Base-by-base conservation (phyloP, 768 basidiomycete species). In the Collybia mongolica region DNA sequence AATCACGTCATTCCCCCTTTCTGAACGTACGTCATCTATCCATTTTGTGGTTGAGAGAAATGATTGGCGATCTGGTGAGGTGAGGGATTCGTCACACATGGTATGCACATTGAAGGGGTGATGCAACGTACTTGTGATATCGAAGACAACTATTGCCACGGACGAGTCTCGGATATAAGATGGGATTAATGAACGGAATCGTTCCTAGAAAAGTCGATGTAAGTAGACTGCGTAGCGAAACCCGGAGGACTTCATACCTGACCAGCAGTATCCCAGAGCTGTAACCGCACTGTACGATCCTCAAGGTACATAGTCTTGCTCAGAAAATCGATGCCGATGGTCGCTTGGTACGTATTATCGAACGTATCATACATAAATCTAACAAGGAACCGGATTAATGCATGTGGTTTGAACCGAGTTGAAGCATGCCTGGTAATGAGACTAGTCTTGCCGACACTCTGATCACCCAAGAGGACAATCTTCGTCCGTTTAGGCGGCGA, bases 251-350 rank as follows among this genome's bases (percentile, higher is more conserved):
- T 17, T 22, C 42, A 19, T 63, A 86, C 92, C 79, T 94, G 94
- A 47, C 92, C 93, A 54, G 96, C 96, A 48, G 97, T 99, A 68
- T 99, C 97, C 97, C 97, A 99, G 14, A 99, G 74, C 65, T 99
- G 97, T 70, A 99, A 72, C 64, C 97, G 83, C 41, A 99, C 96
- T 1, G 97, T 99, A 61, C 97, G 80, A 73, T 99, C 97, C 65
- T 99, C 97, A 50, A 98, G 80, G 70, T 99, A 99, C 93, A 99
- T 96, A 0, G 97, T 98, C 79, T 99, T 99, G 74, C 93, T 96
- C 71, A 99, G 76, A 68, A 99, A 99, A 74, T 99, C 97, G 70
- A 99, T 99, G 51, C 96, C 93, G 65, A 96, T 96, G 8, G 93
- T 96, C 17, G 93, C 93, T 66, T 93, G 92, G 69, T 99, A 99